Percentiles rank a stretch among this genome's conserved stretches.
phyloP scores from a whole-genome alignment of 495 filamentous ascomycete species.

The Penicillium turbatum region DNA sequence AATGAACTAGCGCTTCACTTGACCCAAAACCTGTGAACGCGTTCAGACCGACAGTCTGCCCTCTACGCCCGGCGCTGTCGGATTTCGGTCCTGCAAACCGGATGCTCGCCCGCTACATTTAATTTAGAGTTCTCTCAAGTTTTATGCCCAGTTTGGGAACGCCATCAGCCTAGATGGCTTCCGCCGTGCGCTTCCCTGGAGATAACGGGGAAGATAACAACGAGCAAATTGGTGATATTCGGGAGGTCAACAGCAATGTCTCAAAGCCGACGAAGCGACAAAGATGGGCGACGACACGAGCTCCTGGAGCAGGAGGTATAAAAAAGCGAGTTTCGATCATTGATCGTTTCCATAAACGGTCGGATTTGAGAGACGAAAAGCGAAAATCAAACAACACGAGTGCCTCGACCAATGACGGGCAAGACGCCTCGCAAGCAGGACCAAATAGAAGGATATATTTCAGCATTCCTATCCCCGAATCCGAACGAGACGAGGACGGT shows the following conservation, averaged over 20 bases:
- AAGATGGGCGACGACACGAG: slow-evolving; percentile 90
- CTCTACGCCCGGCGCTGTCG: slow-evolving; percentile 21
- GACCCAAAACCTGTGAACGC: neutral
- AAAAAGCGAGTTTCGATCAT: slow-evolving; percentile 83
- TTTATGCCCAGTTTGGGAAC: slow-evolving; percentile 31
- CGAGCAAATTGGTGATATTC: slow-evolving; percentile 23
- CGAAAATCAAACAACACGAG: slow-evolving; percentile 50
- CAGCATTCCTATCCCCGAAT: slow-evolving; percentile 74
- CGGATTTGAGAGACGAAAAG: slow-evolving; percentile 58
- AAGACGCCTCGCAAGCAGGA: slow-evolving; percentile 24
- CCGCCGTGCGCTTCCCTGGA: slow-evolving; percentile 29
- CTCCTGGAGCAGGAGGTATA: slow-evolving; percentile 64
- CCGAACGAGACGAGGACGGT: slow-evolving; percentile 80
- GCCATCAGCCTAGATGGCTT: slow-evolving; percentile 38
- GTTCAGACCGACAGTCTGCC: neutral
- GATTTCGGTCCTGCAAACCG: slow-evolving; percentile 26
- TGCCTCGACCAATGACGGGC: slow-evolving; percentile 33
- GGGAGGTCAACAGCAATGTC: slow-evolving; percentile 44
- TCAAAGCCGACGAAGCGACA: slow-evolving; percentile 64
- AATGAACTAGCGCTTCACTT: slow-evolving; percentile 10
- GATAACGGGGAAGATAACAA: slow-evolving; percentile 17
- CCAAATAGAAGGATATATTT: slow-evolving; percentile 65
- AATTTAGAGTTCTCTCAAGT: slow-evolving; percentile 17
- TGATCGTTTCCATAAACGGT: slow-evolving; percentile 65
- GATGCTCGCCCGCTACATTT: slow-evolving; percentile 25